A percentile compares a stretch with the other conserved stretches of the same genome.
Evolutionary conservation across 805 yeast species (phyloP).

Genomic region (Starmerella scarabaei): DNA sequence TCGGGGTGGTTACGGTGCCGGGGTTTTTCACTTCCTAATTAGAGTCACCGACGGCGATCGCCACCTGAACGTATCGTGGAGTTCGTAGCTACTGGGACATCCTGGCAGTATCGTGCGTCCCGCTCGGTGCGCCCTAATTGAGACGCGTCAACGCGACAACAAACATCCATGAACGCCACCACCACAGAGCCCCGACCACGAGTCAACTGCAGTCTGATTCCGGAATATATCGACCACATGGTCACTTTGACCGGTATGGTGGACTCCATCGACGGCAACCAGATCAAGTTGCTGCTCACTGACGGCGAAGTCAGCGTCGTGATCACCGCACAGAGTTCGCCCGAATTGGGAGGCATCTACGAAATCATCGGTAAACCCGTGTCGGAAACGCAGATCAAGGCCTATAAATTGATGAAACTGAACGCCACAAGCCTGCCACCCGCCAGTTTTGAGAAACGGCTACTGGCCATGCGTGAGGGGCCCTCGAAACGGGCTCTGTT

Average conservation of each 20-base stretch:
- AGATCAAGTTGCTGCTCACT: constrained; percentile 18
- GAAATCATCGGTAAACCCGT: constrained; percentile 28
- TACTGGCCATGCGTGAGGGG: constrained; percentile 6
- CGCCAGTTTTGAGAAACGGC: constrained; percentile 8
- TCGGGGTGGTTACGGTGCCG: no score
- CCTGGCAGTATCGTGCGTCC: no score
- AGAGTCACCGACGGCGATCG: no score
- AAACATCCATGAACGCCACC: no score
- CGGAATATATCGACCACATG: constrained; percentile 16
- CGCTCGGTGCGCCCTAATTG: no score
- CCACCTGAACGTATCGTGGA: no score
- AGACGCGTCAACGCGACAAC: no score
- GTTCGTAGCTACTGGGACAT: no score
- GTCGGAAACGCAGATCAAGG: constrained; percentile 23
- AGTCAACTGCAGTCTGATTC: constrained; percentile 24
- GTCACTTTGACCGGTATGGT: constrained; percentile 29
- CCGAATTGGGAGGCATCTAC: constrained; percentile 24
- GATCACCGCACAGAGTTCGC: constrained; percentile 16
- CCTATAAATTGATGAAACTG: constrained; percentile 20
- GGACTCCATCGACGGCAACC: constrained; percentile 23
- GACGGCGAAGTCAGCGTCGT: constrained; percentile 26
- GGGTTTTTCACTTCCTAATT: no score
- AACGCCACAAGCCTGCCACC: constrained; percentile 16
- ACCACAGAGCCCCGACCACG: no score
- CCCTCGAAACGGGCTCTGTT: constrained; percentile 5